A percentile compares a stretch with the other conserved stretches of the same genome.
These are phyloP conservation scores for Colletotrichum karsti DNA, from an alignment of 2,329 filamentous ascomycete genomes.

Conservation along the genomic window DNA sequence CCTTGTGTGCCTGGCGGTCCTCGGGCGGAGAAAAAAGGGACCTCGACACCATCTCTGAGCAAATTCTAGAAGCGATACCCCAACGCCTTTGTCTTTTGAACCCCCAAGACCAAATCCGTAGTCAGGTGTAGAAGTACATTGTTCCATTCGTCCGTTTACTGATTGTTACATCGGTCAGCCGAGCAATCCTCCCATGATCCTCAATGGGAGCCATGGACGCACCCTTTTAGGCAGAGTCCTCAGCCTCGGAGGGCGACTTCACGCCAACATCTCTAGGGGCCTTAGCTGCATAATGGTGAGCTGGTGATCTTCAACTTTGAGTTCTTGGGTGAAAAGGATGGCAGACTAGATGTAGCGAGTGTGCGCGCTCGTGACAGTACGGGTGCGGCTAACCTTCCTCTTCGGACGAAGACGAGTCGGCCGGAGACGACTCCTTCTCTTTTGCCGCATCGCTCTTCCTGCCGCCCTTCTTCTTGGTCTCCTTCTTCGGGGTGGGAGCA, in stretches of 20 bases:
- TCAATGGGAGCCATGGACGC: conserved; percentile 15
- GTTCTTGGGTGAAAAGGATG: background rate
- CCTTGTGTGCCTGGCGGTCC: background rate
- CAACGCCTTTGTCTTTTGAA: conserved; percentile 1
- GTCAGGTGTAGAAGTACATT: conserved; percentile 11
- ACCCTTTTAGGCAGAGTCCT: conserved; percentile 23
- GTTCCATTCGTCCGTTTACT: conserved; percentile 11
- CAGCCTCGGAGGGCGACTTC: conserved; percentile 10
- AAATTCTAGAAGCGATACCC: conserved; percentile 1
- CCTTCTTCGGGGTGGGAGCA: conserved; percentile 38
- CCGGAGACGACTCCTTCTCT: conserved; percentile 4
- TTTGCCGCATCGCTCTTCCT: conserved; percentile 22
- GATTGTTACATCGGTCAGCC: conserved; percentile 18
- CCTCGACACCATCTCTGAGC: conserved; percentile 13
- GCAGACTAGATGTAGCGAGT: background rate
- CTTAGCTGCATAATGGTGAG: conserved; percentile 15
- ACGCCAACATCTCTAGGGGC: background rate
- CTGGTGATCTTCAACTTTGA: background rate
- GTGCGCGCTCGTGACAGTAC: background rate
- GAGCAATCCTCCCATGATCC: conserved; percentile 14
- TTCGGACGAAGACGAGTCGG: conserved; percentile 14
- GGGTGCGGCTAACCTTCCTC: conserved; percentile 20
- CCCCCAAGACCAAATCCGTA: background rate
- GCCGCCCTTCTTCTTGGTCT: conserved; percentile 30
- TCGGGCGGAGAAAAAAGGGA: background rate